Evolutionary conservation across 148 eudicot species (phyloP), one percentile per base, ranked within the genome.

Genomic region (Limonium bicolor): DNA sequence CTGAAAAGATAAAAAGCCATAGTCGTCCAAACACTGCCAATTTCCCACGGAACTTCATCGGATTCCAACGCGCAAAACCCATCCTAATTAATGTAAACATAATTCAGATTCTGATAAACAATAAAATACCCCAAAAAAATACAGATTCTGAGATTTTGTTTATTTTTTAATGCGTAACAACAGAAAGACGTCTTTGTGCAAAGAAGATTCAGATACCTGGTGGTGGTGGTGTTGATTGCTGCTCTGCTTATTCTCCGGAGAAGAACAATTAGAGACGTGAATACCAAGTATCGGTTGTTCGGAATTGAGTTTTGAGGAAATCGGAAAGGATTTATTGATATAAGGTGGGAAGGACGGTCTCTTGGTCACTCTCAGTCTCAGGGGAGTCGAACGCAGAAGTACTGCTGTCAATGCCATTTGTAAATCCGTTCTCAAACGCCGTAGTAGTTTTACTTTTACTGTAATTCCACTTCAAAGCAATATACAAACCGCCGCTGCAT

Each of bases 1-100:
- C 83, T 80, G 66, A 88, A 80, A 34, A 88, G 45, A 51, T 88
- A 83, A 39, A 82, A 64, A 21, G 65, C 83, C 68, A 79, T 55
- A 13, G 74, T 71, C 55, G 76, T 74, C 94, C 90, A 83, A 3
- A 77, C 47, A 59, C 58, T 58, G 40, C 78, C 82, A 51, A 31
- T 57, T 51, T 77, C 76, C 76, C 90, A 72, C 19, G 74, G 80
- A 21, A 52, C 64, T n/a, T n/a, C n/a, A 18, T 83, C 78, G 16
- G 69, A 35, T 64, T 69, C 68, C 68, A 83, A 57, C 4, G 48
- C 47, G 0, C 83, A 83, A 59, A 88, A 88, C 27, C 57, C 70
- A 88, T 82, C 48, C 38, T 20, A 45, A n/a, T n/a, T n/a, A n/a
- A n/a, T n/a, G n/a, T n/a, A 21, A n/a, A 51, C 17, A 25, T 20